Conservation (phyloP, 495 filamentous ascomycete genomes). For the Physcia stellaris region DNA sequence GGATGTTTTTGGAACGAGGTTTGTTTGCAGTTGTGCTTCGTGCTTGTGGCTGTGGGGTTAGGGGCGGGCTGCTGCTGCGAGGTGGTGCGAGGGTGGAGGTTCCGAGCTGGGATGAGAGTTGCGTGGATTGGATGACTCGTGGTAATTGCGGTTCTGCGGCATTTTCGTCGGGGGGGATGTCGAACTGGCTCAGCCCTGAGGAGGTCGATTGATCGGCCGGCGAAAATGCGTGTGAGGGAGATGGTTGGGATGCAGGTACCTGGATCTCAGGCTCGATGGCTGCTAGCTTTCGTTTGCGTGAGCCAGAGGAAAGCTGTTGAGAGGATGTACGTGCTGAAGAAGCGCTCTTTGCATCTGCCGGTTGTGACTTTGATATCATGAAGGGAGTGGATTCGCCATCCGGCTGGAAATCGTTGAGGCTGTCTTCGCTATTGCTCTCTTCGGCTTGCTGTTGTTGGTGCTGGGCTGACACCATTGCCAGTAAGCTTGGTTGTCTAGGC, state of each 20-base stretch:
- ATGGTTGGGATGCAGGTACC: conserved; percentile 12
- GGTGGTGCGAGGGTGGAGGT: conserved; percentile 13
- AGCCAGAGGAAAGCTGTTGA: conserved; percentile 4
- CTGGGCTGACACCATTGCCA: conserved; percentile 45
- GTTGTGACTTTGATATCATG: conserved; percentile 5
- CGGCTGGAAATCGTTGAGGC: conserved; percentile 44
- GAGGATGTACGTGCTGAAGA: conserved; percentile 7
- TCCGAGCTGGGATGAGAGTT: neutral
- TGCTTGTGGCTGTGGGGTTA: neutral
- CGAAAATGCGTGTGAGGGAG: conserved; percentile 2
- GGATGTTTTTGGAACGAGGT: neutral
- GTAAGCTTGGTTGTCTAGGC: conserved; percentile 52
- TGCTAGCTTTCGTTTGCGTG: conserved; percentile 16
- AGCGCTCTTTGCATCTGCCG: neutral
- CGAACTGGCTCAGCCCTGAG: neutral
- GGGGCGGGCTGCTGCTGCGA: conserved; percentile 11
- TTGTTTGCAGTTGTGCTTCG: neutral
- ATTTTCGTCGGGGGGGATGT: conserved; percentile 5
- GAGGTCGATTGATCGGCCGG: conserved; percentile 4
- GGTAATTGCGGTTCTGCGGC: neutral
- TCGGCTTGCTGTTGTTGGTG: conserved; percentile 24
- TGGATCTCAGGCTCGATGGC: conserved; percentile 14
- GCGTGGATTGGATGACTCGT: neutral
- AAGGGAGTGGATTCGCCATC: conserved; percentile 56
- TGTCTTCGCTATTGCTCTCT: conserved; percentile 38